Conservation (phyloP, 2,329 filamentous ascomycete species). For the Capronia coronata region DNA sequence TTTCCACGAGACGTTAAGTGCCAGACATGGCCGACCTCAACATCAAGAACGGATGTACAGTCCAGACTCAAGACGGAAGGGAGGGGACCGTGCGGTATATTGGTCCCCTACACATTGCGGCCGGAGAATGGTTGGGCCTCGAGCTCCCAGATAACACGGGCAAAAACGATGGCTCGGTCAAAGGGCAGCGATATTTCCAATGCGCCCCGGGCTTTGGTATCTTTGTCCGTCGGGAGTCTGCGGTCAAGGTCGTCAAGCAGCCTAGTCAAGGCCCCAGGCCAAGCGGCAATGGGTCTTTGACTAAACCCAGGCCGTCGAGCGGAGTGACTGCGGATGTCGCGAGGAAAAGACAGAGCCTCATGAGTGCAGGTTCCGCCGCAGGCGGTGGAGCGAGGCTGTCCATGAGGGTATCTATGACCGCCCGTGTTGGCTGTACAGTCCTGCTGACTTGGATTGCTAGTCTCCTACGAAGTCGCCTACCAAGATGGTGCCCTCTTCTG, state of each 20-base stretch:
- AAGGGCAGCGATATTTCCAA: conserved; percentile 82
- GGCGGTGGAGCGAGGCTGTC: conserved; percentile 34
- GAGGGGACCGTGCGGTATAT: conserved; percentile 73
- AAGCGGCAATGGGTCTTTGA: conserved; percentile 28
- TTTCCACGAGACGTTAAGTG: not conserved
- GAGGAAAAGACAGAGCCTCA: conserved; percentile 60
- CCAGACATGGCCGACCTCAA: conserved; percentile 34
- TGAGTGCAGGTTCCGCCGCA: conserved; percentile 56
- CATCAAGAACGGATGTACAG: conserved; percentile 57
- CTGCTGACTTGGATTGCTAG: conserved; percentile 37
- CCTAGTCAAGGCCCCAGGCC: conserved; percentile 36
- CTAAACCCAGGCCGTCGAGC: conserved; percentile 37
- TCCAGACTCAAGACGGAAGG: conserved; percentile 73
- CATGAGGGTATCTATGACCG: conserved; percentile 33
- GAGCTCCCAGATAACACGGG: conserved; percentile 75
- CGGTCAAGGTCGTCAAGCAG: conserved; percentile 53
- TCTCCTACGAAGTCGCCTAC: conserved; percentile 74
- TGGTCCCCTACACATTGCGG: conserved; percentile 68
- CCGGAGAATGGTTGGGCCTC: conserved; percentile 81
- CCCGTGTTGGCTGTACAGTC: not conserved
- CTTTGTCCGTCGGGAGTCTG: conserved; percentile 71
- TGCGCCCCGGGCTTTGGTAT: conserved; percentile 68
- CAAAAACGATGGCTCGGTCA: conserved; percentile 90
- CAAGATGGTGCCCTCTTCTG: conserved; percentile 55
- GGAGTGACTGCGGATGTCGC: conserved; percentile 49